These are phyloP conservation scores for Kwoniella shivajii DNA, from an alignment of 1,284 basidiomycete species.

Conservation along the genomic window DNA sequence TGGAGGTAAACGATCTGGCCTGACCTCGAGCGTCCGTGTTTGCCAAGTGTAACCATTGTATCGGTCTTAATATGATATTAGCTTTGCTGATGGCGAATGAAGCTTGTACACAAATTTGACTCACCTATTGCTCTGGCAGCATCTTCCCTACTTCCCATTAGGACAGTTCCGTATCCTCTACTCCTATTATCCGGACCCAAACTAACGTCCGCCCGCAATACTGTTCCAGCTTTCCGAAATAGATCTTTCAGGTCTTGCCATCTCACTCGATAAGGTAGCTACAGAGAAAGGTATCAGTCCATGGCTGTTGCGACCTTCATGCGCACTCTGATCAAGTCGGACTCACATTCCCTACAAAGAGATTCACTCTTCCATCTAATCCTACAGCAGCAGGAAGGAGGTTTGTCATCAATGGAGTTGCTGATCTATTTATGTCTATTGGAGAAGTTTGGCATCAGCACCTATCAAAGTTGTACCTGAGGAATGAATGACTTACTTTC, in stretches of 20 bases:
- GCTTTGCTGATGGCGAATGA: background rate
- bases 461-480: background rate
- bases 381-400: slow-evolving; percentile 51
- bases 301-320: no score
- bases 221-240: slow-evolving; percentile 91
- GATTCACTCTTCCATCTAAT: slow-evolving; percentile 79
- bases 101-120: slow-evolving; percentile 13
- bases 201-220: slow-evolving; percentile 90
- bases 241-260: slow-evolving; percentile 99
- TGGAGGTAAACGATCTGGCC: slow-evolving; percentile 73
- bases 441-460: background rate
- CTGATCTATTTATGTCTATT: slow-evolving; percentile 34
- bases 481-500: background rate
- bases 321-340: no score
- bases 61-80: slow-evolving; percentile 50
- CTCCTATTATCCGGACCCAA: slow-evolving; percentile 89
- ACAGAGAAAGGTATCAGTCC: slow-evolving; percentile 24
- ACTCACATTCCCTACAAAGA: slow-evolving; percentile 85
- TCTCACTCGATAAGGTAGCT: slow-evolving; percentile 87
- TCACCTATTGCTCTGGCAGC: slow-evolving; percentile 75
- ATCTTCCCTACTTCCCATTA: slow-evolving; percentile 87
- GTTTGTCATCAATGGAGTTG: slow-evolving; percentile 52
- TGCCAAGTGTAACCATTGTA: slow-evolving; percentile 93
- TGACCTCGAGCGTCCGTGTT: slow-evolving; percentile 82
- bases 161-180: slow-evolving; percentile 88